Percentiles rank a stretch among this genome's conserved stretches.
Conservation (phyloP, 371 early-diverging fungal genomes). For the Lichtheimia ramosa region DNA sequence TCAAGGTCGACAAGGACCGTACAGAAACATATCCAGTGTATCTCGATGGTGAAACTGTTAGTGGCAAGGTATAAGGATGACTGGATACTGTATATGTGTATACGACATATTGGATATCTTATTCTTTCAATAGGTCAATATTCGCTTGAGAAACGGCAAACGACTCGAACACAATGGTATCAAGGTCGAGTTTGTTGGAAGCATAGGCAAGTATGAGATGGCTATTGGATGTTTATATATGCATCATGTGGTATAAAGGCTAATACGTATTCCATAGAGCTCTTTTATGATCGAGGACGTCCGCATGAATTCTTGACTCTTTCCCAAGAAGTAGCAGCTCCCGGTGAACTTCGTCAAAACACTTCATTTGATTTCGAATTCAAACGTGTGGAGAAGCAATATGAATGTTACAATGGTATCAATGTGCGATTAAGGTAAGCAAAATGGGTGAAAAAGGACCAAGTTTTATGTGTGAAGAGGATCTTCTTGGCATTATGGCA, state of each 20-base stretch:
- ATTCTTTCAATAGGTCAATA: slow-evolving; percentile 68
- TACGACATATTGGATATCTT: neutral
- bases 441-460: neutral
- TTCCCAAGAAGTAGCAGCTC: slow-evolving; percentile 85
- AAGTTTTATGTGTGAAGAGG: neutral
- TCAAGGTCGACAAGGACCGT: slow-evolving; percentile 86
- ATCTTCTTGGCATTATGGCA: too few relatives aligned
- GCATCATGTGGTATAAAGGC: neutral
- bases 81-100: neutral
- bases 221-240: neutral
- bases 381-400: slow-evolving; percentile 92
- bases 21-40: slow-evolving; percentile 90
- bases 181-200: slow-evolving; percentile 95
- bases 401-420: slow-evolving; percentile 88
- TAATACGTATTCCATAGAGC: slow-evolving; percentile 53
- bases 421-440: slow-evolving; percentile 82
- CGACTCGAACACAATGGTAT: slow-evolving; percentile 96
- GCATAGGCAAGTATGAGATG: slow-evolving; percentile 68
- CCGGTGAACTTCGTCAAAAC: slow-evolving; percentile 80
- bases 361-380: slow-evolving; percentile 86
- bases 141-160: slow-evolving; percentile 89
- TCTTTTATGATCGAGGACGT: slow-evolving; percentile 94
- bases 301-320: slow-evolving; percentile 92
- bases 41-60: slow-evolving; percentile 94
- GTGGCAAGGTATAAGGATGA: slow-evolving; percentile 78